phyloP scores from a whole-genome alignment of 306 rosid species.

The Rosa lucieae region DNA sequence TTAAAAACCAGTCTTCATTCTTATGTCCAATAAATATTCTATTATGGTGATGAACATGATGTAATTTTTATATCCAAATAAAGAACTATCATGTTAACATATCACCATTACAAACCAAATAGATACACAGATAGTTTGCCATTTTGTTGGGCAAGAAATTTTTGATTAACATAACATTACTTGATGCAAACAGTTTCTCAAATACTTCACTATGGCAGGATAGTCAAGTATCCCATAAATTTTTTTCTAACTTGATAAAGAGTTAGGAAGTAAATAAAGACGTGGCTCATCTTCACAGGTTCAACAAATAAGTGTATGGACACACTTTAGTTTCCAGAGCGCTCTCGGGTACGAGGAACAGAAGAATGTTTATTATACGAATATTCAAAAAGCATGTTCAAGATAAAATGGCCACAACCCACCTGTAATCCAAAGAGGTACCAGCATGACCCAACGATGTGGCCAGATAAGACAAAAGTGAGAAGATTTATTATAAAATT shows the following conservation, averaged over 20 bases:
- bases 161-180: background rate
- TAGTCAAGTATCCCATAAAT: background rate
- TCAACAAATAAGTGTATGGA: background rate
- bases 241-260: background rate
- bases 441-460: slow-evolving; percentile 80
- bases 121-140: background rate
- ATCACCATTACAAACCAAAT: background rate
- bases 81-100: background rate
- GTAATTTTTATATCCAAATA: background rate
- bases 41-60: background rate
- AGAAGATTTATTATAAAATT: slow-evolving; percentile 77
- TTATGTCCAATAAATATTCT: background rate
- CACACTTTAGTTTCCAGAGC: background rate
- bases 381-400: background rate
- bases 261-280: too few relatives aligned
- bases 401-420: slow-evolving; percentile 6
- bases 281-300: background rate
- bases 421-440: slow-evolving; percentile 88
- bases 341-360: background rate
- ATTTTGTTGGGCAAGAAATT: background rate
- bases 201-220: background rate
- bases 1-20: slow-evolving; percentile 1
- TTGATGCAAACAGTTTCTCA: background rate
- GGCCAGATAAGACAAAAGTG: slow-evolving; percentile 65
- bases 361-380: background rate